Evolutionary conservation across 106 monocot species (phyloP).

Genomic region (Triglochin maritima): DNA sequence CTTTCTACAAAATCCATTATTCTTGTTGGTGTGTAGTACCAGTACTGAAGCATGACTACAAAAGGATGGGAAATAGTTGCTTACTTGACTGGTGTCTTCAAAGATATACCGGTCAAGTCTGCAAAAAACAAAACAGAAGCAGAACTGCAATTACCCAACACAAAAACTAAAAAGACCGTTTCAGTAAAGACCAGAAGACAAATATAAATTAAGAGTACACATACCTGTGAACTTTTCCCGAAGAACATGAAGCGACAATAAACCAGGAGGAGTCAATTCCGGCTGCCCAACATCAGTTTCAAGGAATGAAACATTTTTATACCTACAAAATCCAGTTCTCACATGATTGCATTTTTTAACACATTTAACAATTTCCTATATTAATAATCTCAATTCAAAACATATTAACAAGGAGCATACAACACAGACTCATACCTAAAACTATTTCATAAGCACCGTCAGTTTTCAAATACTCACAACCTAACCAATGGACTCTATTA

Average conservation of each 20-base stretch:
- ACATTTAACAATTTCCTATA: too few species aligned
- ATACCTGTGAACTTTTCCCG: conserved; percentile 34
- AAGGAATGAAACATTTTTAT: conserved; percentile 55
- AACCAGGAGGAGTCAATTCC: conserved; percentile 65
- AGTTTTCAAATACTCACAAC: too few species aligned
- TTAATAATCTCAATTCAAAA: too few species aligned
- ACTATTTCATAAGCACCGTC: too few species aligned
- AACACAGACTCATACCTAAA: too few species aligned
- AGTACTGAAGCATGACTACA: neutral
- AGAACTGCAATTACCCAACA: neutral
- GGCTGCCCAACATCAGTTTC: conserved; percentile 90
- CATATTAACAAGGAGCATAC: too few species aligned
- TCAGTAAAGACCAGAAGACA: neutral
- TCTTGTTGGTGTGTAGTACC: too few species aligned
- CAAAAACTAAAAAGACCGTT: neutral
- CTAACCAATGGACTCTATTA: too few species aligned
- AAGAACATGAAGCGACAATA: conserved; percentile 57
- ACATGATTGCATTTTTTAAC: too few species aligned
- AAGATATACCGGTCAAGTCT: conserved; percentile 36
- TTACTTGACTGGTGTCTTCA: conserved; percentile 51
- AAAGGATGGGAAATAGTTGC: neutral
- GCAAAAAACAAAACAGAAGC: conserved; percentile 10
- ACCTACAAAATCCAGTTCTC: conserved; percentile 19
- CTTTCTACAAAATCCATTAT: too few species aligned
- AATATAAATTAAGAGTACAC: neutral